Percentiles rank a stretch among this genome's conserved stretches.
These are phyloP conservation scores for Calonectria hongkongensis DNA, from an alignment of 2,329 filamentous ascomycete genomes.

Conservation along the genomic window DNA sequence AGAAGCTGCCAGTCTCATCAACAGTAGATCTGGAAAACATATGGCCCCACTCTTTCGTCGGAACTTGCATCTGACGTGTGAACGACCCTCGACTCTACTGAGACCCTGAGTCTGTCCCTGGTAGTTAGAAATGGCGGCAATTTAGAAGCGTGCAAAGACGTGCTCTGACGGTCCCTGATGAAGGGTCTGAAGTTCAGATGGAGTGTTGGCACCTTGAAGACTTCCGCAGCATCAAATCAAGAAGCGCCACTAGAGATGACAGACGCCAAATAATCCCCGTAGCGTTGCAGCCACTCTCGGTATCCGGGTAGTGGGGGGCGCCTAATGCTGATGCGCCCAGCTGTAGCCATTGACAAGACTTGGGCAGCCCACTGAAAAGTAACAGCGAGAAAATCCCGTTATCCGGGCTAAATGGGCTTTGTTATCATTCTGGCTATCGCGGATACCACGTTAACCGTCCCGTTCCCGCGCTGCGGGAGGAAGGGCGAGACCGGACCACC, in stretches of 20 bases:
- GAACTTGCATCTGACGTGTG: slow-evolving; percentile 17
- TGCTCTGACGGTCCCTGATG: slow-evolving; percentile 6
- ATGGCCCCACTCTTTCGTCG: slow-evolving; percentile 17
- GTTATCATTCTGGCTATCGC: slow-evolving; percentile 23
- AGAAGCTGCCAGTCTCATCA: slow-evolving; percentile 15
- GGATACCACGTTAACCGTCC: slow-evolving; percentile 21
- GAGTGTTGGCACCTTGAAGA: not conserved
- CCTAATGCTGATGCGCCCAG: slow-evolving; percentile 21
- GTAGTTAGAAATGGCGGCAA: not conserved
- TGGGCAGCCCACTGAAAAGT: slow-evolving; percentile 10
- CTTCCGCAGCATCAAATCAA: not conserved
- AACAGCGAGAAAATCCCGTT: slow-evolving; percentile 7
- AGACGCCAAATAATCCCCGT: slow-evolving; percentile 7
- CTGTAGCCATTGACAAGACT: not conserved
- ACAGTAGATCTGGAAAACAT: slow-evolving; percentile 17
- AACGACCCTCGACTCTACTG: slow-evolving; percentile 19
- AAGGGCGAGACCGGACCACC: slow-evolving; percentile 1
- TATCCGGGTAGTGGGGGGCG: slow-evolving; percentile 15
- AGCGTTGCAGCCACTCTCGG: slow-evolving; percentile 6
- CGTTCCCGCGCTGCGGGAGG: slow-evolving; percentile 7
- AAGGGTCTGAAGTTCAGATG: not conserved
- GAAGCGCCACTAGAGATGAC: not conserved
- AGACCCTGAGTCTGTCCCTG: slow-evolving; percentile 20
- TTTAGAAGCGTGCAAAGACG: not conserved
- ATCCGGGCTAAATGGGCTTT: not conserved